phyloP scores from a whole-genome alignment of 2,329 filamentous ascomycete species.

The Penicillium corylophilum region DNA sequence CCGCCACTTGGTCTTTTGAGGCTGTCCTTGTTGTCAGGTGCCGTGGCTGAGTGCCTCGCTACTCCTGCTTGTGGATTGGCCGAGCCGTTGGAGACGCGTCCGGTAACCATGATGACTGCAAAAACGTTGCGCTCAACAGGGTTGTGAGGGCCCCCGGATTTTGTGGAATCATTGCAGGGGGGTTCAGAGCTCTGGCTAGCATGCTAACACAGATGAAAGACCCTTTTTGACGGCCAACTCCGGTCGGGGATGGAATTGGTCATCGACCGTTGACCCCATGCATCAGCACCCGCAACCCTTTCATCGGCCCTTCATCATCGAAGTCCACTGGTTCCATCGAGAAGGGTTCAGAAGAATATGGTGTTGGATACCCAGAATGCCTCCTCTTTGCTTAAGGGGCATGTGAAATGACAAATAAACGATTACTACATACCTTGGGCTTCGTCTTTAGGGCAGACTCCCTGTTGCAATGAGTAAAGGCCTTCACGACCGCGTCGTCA shows the following conservation, averaged over 20 bases:
- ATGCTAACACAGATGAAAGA: neutral
- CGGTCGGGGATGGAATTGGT: neutral
- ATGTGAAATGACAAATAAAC: neutral
- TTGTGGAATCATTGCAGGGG: neutral
- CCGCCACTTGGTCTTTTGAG: neutral
- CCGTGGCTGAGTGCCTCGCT: neutral
- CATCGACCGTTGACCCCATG: neutral
- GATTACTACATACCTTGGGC: constrained; percentile 66
- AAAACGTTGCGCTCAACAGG: neutral
- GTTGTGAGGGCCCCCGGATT: neutral
- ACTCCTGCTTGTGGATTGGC: neutral
- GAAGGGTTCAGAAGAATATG: neutral
- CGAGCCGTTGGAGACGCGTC: neutral
- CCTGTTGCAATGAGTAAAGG: constrained; percentile 69
- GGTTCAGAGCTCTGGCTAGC: neutral
- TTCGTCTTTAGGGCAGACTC: constrained; percentile 78
- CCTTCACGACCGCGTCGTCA: constrained; percentile 62
- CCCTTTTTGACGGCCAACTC: neutral
- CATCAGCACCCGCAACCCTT: neutral
- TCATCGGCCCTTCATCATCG: neutral
- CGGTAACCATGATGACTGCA: neutral
- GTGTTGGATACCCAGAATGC: neutral
- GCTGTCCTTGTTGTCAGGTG: neutral
- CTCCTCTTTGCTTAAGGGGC: neutral
- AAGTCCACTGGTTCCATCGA: neutral